Conservation (phyloP, 116 monocot genomes). For the Phalaenopsis hybrid region DNA sequence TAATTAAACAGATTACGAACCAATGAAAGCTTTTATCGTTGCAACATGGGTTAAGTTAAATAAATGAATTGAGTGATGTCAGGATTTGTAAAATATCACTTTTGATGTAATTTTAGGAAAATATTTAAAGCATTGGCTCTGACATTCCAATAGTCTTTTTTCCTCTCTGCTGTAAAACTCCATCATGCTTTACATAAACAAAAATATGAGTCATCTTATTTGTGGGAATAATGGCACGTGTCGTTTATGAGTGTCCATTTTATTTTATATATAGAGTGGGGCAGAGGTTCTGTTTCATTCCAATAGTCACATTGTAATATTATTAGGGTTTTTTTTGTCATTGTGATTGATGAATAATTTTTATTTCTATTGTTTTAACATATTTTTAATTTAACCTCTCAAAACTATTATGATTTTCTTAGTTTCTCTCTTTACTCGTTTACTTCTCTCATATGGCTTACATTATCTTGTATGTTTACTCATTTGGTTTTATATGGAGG, state of each 20-base stretch:
- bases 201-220: constrained; percentile 10
- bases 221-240: neutral
- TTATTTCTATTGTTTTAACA: neutral
- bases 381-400: neutral
- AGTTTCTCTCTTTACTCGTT: neutral
- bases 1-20: neutral
- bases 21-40: neutral
- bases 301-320: neutral
- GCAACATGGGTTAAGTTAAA: too few species aligned
- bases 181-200: neutral
- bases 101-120: neutral
- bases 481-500: neutral
- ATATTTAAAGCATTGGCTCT: neutral
- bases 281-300: neutral
- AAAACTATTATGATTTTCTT: neutral
- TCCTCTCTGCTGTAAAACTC: neutral
- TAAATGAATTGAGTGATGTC: neutral
- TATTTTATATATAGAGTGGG: neutral
- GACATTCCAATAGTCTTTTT: neutral
- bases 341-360: neutral
- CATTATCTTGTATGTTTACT: neutral
- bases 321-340: neutral
- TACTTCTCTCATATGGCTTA: constrained; percentile 7
- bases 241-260: neutral
- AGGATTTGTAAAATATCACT: neutral